Evolutionary conservation across 257 asterid species (phyloP), one percentile per base, ranked within the genome.

Genomic region (Plectranthus barbatus): DNA sequence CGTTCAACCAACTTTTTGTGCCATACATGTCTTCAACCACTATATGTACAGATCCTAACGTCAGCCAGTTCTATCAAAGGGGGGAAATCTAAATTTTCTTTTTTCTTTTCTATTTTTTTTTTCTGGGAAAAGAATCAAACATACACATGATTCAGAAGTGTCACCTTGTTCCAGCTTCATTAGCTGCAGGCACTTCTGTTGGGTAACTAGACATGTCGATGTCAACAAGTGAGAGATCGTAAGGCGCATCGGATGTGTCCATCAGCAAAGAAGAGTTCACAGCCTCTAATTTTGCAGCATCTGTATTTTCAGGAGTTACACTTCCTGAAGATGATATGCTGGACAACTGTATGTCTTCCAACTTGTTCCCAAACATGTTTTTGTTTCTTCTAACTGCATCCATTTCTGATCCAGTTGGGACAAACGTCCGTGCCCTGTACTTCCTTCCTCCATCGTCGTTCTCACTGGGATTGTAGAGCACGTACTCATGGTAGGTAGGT

Each of bases 361-460:
- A 36, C 75, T 83, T 82, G 80, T 78, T 82, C 6, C 86, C 95
- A 29, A 78, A 56, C 71, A 73, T 60, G 74, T 67, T 77, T 70
- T 80, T 84, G 87, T 66, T 93, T 75, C 77, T 86, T 56, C 97
- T 81, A 41, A 81, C 95, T n/a, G 92, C 68, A 59, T 86, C 99
- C 97, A 93, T 90, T 76, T 93, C 99, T 1, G 85, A 75, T n/a
- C 97, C 97, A 9, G 92, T 93, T 12, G 96, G 97, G 61, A 93
- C 97, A 60, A 90, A 93, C 9, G 99, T 93, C 23, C 96, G 88
- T 0, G 96, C 84, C 74, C 95, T 81, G 74, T 87, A 93, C 87
- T 87, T 93, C 39, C 80, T 80, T n/a, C 90, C 76, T 53, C 97
- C 98, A 6, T 89, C 96, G 9, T 87, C 96, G 45, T 94, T 86